Conservation (phyloP, 306 rosid genomes). For the Quillaja saponaria region DNA sequence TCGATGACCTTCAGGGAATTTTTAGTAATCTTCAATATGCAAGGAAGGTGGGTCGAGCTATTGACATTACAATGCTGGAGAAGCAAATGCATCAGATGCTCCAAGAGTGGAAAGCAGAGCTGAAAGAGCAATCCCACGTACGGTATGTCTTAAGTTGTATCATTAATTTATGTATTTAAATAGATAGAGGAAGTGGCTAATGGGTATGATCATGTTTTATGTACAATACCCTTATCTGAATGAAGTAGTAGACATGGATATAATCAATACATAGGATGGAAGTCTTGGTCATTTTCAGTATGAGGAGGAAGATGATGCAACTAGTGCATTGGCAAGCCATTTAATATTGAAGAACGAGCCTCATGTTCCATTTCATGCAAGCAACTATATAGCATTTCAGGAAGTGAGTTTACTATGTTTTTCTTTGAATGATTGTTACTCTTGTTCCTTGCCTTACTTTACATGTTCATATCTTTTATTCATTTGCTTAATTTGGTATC, state of each 20-base stretch:
- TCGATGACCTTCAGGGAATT: conserved; percentile 79
- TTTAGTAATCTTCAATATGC: conserved; percentile 75
- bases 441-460: not conserved
- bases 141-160: conserved; percentile 65
- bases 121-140: conserved; percentile 79
- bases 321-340: conserved; percentile 76
- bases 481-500: conserved; percentile 10
- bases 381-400: conserved; percentile 42
- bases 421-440: conserved; percentile 4
- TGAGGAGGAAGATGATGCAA: conserved; percentile 89
- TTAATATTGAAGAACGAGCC: conserved; percentile 52
- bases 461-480: not conserved
- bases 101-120: conserved; percentile 89
- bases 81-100: conserved; percentile 91
- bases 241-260: conserved; percentile 21
- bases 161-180: conserved; percentile 26
- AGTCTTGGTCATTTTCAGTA: conserved; percentile 73
- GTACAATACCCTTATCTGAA: conserved; percentile 1
- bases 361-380: conserved; percentile 44
- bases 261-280: conserved; percentile 62
- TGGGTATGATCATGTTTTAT: not conserved
- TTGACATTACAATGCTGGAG: conserved; percentile 64
- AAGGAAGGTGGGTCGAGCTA: conserved; percentile 74
- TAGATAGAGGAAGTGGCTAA: conserved; percentile 8
- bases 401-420: conserved; percentile 52